phyloP scores from a whole-genome alignment of 768 basidiomycete genomes.

The Amanita pallidorosea region DNA sequence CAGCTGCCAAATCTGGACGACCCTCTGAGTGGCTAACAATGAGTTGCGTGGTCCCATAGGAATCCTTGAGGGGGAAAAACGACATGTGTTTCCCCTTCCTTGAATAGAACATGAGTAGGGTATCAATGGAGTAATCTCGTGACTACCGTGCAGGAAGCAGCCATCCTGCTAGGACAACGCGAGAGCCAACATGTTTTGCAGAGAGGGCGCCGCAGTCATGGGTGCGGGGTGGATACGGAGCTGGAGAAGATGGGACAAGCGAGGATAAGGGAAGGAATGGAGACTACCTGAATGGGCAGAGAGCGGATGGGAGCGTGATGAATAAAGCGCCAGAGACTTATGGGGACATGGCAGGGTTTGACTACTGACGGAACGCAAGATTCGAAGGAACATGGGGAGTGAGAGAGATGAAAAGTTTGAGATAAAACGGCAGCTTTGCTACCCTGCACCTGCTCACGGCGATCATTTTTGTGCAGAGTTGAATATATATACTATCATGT shows the following conservation, averaged over 20 bases:
- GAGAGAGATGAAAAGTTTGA: constrained; percentile 5
- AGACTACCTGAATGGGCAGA: constrained; percentile 26
- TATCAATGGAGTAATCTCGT: constrained; percentile 10
- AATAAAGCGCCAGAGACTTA: constrained; percentile 10
- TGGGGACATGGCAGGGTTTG: constrained; percentile 6
- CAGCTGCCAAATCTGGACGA: constrained; percentile 20
- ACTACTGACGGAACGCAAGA: constrained; percentile 6
- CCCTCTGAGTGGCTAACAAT: constrained; percentile 41
- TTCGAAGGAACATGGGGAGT: constrained; percentile 7
- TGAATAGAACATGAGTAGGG: constrained; percentile 20
- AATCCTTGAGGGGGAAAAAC: constrained; percentile 82
- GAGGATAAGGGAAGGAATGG: constrained; percentile 10
- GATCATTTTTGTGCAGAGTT: constrained; percentile 18
- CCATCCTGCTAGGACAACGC: constrained; percentile 74
- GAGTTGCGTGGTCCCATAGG: constrained; percentile 70
- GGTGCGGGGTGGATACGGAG: constrained; percentile 48
- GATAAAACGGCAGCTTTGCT: constrained; percentile 10
- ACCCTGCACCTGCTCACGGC: constrained; percentile 20
- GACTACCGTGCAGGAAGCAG: constrained; percentile 73
- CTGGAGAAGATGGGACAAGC: constrained; percentile 20
- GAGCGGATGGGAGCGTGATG: constrained; percentile 6
- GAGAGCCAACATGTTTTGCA: constrained; percentile 35
- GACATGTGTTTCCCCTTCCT: constrained; percentile 67
- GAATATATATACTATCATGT: constrained; percentile 13
- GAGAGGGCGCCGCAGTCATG: constrained; percentile 56